Conservation (phyloP, 495 filamentous ascomycete genomes). For the Niebla homalea region DNA sequence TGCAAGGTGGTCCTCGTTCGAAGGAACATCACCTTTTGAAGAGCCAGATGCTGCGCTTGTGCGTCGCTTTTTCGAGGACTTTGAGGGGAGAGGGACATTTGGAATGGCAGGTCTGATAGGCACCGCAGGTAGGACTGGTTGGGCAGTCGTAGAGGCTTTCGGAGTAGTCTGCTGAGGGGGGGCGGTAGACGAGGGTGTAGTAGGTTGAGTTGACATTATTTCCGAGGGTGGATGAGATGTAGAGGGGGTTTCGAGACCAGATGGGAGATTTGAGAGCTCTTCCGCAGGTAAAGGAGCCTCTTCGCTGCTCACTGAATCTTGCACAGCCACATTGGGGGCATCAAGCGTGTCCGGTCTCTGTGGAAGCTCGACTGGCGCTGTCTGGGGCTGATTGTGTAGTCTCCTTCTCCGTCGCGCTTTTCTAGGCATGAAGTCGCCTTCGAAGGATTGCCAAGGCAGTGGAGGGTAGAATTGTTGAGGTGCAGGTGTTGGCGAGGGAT, state of each 20-base stretch:
- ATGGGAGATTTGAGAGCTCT: slow-evolving; percentile 25
- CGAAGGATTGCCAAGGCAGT: slow-evolving; percentile 72
- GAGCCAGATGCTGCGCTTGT: slow-evolving; percentile 28
- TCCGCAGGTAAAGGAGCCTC: slow-evolving; percentile 13
- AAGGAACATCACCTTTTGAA: slow-evolving; percentile 19
- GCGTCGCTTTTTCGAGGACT: slow-evolving; percentile 31
- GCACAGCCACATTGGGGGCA: not conserved
- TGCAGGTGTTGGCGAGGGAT: slow-evolving; percentile 14
- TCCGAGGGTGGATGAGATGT: slow-evolving; percentile 56
- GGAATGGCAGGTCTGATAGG: slow-evolving; percentile 58
- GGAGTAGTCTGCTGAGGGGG: slow-evolving; percentile 25
- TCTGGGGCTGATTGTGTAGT: slow-evolving; percentile 11
- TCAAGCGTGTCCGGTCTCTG: slow-evolving; percentile 3
- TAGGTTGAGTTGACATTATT: slow-evolving; percentile 51
- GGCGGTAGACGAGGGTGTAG: slow-evolving; percentile 50
- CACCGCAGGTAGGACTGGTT: slow-evolving; percentile 42
- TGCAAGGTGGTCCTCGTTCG: slow-evolving; percentile 15
- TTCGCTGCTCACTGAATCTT: slow-evolving; percentile 22
- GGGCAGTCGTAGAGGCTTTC: slow-evolving; percentile 25
- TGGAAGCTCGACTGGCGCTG: slow-evolving; percentile 14
- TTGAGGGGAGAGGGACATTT: slow-evolving; percentile 33
- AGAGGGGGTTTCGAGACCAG: slow-evolving; percentile 52
- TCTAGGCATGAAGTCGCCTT: slow-evolving; percentile 48
- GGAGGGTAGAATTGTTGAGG: slow-evolving; percentile 43
- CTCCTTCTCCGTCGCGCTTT: slow-evolving; percentile 21